Percentiles rank a stretch among this genome's conserved stretches.
These are phyloP conservation scores for Cryomyces antarcticus DNA, from an alignment of 495 filamentous ascomycete species.

Conservation along the genomic window DNA sequence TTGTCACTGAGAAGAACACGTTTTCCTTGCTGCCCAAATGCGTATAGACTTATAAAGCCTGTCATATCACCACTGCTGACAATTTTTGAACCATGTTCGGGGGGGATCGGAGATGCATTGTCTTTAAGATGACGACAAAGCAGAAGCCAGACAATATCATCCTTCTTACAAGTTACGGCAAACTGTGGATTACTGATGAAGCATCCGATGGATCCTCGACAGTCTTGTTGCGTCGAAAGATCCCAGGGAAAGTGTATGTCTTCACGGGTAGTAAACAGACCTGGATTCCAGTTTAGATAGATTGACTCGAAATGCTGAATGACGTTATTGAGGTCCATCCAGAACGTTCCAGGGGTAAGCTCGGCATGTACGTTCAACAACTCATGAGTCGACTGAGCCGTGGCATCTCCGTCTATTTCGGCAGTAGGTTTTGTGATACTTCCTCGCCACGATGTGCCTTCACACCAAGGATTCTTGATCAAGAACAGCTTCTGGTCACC, in stretches of 20 bases:
- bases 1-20: conserved; percentile 52
- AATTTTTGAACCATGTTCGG: conserved; percentile 2
- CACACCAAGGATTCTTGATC: conserved; percentile 92
- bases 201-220: conserved; percentile 25
- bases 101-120: not conserved
- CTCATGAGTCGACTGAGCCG: not conserved
- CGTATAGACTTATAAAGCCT: conserved; percentile 73
- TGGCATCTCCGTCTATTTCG: not conserved
- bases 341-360: conserved; percentile 53
- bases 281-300: conserved; percentile 94
- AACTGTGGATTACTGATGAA: conserved; percentile 76
- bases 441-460: conserved; percentile 49
- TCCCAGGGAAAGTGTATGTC: conserved; percentile 87
- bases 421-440: conserved; percentile 5
- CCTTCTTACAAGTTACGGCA: conserved; percentile 33
- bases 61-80: conserved; percentile 13
- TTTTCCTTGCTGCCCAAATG: conserved; percentile 53
- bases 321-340: conserved; percentile 73
- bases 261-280: conserved; percentile 56
- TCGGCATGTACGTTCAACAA: conserved; percentile 3
- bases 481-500: conserved; percentile 45
- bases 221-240: conserved; percentile 24
- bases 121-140: conserved; percentile 59
- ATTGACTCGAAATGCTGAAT: conserved; percentile 83
- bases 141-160: conserved; percentile 60